Evolutionary conservation across 2,329 filamentous ascomycete species (phyloP), one percentile per base, ranked within the genome.

Genomic region (Delphinella strobiligena): DNA sequence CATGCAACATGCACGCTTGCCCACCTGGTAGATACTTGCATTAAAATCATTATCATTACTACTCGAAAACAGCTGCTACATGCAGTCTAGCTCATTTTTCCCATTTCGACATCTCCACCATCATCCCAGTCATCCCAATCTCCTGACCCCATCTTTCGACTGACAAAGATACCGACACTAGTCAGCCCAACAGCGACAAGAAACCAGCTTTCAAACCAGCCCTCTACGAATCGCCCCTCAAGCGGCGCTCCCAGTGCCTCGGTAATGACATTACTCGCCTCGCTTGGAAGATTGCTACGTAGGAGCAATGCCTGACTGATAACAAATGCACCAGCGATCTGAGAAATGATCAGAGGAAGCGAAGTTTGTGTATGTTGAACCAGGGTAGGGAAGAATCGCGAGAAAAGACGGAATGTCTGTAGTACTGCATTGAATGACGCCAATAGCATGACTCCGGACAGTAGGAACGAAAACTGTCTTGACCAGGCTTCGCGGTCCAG

Each of bases 171-270:
- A 0, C 82, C 84, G n/a, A 73, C 53, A 1, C 71, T 77, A 1
- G 85, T 91, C 10, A 71, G 53, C 0, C 68, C 63, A 45, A 78
- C 81, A 4, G 80, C 80, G 2, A 78, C 55, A 41, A 93, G 59
- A 57, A 93, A 93, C 79, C 85, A 89, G 5, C 76, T 78, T 58
- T 93, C 86, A 50, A 93, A 93, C 86, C 86, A 93, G 19, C 74
- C 69, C 52, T 93, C 78, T 4, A 84, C 80, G 51, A 84, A 85
- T 0, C 68, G 67, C 5, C 75, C 75, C 51, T 84, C 80, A 7
- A 93, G 66, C 12, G 84, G 82, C 15, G 82, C 82, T 32, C 83
- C 78, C 19, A 93, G 62, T 1, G 83, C 83, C 47, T 87, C 82
- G 2, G 77, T 78, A 3, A 93, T 82, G 2, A 82, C 82, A 36